phyloP scores from a whole-genome alignment of 257 asterid genomes.

The Verbena officinalis region DNA sequence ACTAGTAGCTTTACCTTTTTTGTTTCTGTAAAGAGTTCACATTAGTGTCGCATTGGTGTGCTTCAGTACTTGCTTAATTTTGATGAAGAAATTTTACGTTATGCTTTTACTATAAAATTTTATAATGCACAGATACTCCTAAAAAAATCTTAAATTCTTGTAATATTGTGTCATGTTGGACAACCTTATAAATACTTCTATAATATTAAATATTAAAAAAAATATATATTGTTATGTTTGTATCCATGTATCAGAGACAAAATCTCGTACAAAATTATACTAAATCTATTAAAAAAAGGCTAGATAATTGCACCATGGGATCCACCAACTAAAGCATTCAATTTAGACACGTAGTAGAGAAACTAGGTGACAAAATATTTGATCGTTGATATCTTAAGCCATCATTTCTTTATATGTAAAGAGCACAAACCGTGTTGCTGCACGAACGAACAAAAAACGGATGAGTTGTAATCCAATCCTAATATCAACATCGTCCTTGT shows the following conservation, averaged over 20 bases:
- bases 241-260: too few species aligned
- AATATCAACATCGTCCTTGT: slow-evolving; percentile 18
- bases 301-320: slow-evolving; percentile 11
- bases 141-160: too few species aligned
- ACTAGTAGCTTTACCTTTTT: too few species aligned
- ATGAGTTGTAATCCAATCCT: neutral
- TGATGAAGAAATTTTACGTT: neutral
- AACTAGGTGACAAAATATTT: slow-evolving; percentile 28
- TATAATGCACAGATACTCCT: too few species aligned
- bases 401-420: slow-evolving; percentile 33
- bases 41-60: too few species aligned
- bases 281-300: neutral
- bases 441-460: slow-evolving; percentile 34
- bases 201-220: too few species aligned
- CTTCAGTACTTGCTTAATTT: neutral
- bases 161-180: too few species aligned
- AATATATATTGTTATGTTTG: too few species aligned
- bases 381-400: slow-evolving; percentile 25
- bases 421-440: slow-evolving; percentile 48
- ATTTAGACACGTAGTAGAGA: neutral
- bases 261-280: neutral
- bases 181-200: too few species aligned
- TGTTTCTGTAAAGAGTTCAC: too few species aligned
- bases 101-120: too few species aligned
- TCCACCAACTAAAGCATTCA: neutral